Percentiles rank a stretch among this genome's conserved stretches.
Conservation (phyloP, 305 asterid genomes). For the Caryopteris hybrid region DNA sequence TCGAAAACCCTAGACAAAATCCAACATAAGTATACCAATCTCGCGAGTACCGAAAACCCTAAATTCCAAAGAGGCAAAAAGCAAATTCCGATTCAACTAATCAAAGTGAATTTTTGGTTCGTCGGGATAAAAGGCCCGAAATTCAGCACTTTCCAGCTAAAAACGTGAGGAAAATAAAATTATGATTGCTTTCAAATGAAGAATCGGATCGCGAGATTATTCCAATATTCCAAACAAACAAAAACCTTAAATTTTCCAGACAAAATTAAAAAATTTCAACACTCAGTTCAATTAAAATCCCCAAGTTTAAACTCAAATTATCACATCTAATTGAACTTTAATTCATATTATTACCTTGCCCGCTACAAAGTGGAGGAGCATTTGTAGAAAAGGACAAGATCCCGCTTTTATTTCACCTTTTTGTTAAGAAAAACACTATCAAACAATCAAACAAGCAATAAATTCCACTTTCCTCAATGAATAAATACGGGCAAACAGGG, state of each 20-base stretch:
- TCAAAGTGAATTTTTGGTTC: slow-evolving; percentile 20
- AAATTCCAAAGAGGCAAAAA: slow-evolving; percentile 1
- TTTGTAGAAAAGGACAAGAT: slow-evolving; percentile 40
- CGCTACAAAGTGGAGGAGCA: slow-evolving; percentile 32
- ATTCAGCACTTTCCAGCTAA: slow-evolving; percentile 24
- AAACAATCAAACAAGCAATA: slow-evolving; percentile 12
- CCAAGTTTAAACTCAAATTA: slow-evolving; percentile 4
- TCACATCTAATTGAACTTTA: slow-evolving; percentile 15
- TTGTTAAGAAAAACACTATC: slow-evolving; percentile 11
- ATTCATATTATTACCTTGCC: slow-evolving; percentile 29
- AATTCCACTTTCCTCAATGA: slow-evolving; percentile 14
- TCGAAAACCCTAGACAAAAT: slow-evolving; percentile 31
- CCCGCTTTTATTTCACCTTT: slow-evolving; percentile 15
- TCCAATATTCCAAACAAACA: slow-evolving; percentile 12
- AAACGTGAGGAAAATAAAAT: slow-evolving; percentile 2
- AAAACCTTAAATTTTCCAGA: slow-evolving; percentile 12
- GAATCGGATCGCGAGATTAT: slow-evolving; percentile 30
- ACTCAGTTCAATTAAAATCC: slow-evolving; percentile 20
- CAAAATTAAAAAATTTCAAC: neutral
- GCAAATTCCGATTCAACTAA: slow-evolving; percentile 29
- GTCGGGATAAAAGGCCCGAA: neutral
- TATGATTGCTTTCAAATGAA: slow-evolving; percentile 19
- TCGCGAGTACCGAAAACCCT: slow-evolving; percentile 26
- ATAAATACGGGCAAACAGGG: neutral
- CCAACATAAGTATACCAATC: slow-evolving; percentile 29